Evolutionary conservation across 768 basidiomycete genomes (phyloP), one percentile per base, ranked within the genome.

Genomic region (Amanita polypyramis): DNA sequence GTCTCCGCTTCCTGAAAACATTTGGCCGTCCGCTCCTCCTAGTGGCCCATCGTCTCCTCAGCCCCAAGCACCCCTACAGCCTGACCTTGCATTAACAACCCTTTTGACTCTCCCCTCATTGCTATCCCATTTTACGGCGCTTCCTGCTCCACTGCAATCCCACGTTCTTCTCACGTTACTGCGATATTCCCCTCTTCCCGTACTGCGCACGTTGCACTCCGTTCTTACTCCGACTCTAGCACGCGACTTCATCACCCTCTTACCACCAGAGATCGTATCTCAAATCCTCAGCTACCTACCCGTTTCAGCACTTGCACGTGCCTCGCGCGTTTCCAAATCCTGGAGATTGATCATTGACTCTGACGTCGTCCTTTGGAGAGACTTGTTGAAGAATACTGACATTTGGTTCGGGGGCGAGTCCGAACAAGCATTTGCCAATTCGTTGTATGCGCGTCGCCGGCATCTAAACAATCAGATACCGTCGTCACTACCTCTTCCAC

Each of bases 261-360:
- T 97, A 8, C 96, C 96, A 4, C 82, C 88, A 29, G 95, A 99
- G 58, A 79, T 99, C 32, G 85, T 90, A 43, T 87, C 93, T 1
- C 85, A 88, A 54, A 77, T 97, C 53, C 76, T 98, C 53, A 82
- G 82, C 55, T 90, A 76, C 61, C 80, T 97, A 29, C 84, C 91
- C 3, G 85, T 85, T 54, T 72, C 80, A 2, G 79, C 87, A 10
- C 78, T 98, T 32, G 84, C 88, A 21, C 82, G 87, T 10, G 90
- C 92, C 8, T 84, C 91, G 12, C 77, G 90, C 29, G 95, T 99
- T 15, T 91, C 86, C 45, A 84, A 77, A 58, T 70, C 88, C 10
- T 99, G 96, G 96, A 73, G 84, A n/a, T 72, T 80, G 9, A 87
- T 91, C 56, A 88, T 97, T 53, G 94, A 97, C 60, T 83, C 83